These are phyloP conservation scores for Phytophthora hybrid DNA, from an alignment of 352 stramenopile genomes.

Conservation along the genomic window DNA sequence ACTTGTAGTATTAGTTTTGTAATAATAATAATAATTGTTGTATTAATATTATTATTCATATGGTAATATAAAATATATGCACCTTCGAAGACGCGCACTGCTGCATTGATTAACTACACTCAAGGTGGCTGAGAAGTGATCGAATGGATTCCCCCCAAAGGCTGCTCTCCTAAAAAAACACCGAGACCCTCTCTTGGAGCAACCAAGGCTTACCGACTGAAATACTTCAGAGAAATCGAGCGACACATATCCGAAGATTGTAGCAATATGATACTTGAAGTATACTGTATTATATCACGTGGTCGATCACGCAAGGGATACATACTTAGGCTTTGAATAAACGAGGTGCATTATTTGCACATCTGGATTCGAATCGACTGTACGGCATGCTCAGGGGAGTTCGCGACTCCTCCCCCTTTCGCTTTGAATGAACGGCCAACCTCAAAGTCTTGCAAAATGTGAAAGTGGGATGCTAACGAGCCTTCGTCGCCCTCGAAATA, in stretches of 20 bases:
- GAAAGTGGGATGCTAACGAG: constrained; percentile 50
- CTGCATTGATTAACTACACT: too few relatives aligned
- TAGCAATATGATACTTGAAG: too few relatives aligned
- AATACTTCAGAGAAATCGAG: neutral
- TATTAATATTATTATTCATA: too few relatives aligned
- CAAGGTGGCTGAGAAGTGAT: neutral
- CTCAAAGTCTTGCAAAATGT: constrained; percentile 54
- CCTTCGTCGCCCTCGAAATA: constrained; percentile 48
- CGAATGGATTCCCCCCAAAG: neutral
- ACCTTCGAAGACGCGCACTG: too few relatives aligned
- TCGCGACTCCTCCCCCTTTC: constrained; percentile 34
- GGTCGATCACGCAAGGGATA: neutral
- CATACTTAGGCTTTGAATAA: neutral
- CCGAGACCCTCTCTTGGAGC: neutral
- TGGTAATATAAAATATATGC: too few relatives aligned
- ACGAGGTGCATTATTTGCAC: constrained; percentile 27
- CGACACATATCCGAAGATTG: neutral
- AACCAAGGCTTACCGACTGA: neutral
- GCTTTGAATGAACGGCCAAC: constrained; percentile 27
- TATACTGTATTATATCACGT: too few relatives aligned
- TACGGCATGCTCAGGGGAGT: constrained; percentile 46
- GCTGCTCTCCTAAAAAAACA: neutral
- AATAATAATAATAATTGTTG: too few relatives aligned
- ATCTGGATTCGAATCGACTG: constrained; percentile 41
- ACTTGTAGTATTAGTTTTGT: too few relatives aligned